These are phyloP conservation scores for Astragalus glycyphyllos DNA, from an alignment of 306 rosid species.

Conservation along the genomic window DNA sequence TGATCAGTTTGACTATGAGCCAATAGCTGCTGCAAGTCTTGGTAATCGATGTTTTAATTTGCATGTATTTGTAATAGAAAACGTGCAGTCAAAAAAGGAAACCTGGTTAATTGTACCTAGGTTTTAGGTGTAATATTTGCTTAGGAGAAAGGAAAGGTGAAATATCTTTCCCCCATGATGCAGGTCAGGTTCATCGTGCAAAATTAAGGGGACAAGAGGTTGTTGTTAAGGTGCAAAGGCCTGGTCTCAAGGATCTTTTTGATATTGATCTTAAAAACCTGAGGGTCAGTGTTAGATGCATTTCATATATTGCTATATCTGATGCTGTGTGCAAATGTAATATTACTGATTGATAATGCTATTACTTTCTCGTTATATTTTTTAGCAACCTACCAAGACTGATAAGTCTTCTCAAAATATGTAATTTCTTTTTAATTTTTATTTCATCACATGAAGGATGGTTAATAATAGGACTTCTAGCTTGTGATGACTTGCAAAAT, in stretches of 20 bases:
- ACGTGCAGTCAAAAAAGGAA: slow-evolving; percentile 31
- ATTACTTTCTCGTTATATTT: slow-evolving; percentile 26
- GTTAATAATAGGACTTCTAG: slow-evolving; percentile 21
- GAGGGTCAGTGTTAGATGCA: slow-evolving; percentile 76
- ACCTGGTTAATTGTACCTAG: slow-evolving; percentile 15
- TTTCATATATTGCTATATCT: slow-evolving; percentile 18
- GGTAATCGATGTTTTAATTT: slow-evolving; percentile 62
- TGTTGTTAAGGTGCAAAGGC: slow-evolving; percentile 97
- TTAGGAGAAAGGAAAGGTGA: slow-evolving; percentile 33
- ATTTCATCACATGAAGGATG: slow-evolving; percentile 27
- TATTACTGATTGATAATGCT: slow-evolving; percentile 11
- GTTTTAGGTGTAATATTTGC: slow-evolving; percentile 33
- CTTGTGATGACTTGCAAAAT: slow-evolving; percentile 26
- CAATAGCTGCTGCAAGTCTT: slow-evolving; percentile 99
- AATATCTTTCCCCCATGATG: slow-evolving; percentile 36
- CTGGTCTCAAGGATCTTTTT: slow-evolving; percentile 96
- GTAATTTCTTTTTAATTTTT: not conserved
- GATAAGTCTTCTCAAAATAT: slow-evolving; percentile 15
- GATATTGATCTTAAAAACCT: slow-evolving; percentile 95
- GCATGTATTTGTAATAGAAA: slow-evolving; percentile 17
- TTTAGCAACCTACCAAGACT: slow-evolving; percentile 37
- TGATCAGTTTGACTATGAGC: slow-evolving; percentile 91
- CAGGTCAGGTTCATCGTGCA: slow-evolving; percentile 99
- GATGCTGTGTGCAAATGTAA: slow-evolving; percentile 28
- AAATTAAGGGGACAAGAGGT: slow-evolving; percentile 81